A percentile compares a stretch with the other conserved stretches of the same genome.
phyloP scores from a whole-genome alignment of 345 rosid species.

The Eucalyptus curtisii region DNA sequence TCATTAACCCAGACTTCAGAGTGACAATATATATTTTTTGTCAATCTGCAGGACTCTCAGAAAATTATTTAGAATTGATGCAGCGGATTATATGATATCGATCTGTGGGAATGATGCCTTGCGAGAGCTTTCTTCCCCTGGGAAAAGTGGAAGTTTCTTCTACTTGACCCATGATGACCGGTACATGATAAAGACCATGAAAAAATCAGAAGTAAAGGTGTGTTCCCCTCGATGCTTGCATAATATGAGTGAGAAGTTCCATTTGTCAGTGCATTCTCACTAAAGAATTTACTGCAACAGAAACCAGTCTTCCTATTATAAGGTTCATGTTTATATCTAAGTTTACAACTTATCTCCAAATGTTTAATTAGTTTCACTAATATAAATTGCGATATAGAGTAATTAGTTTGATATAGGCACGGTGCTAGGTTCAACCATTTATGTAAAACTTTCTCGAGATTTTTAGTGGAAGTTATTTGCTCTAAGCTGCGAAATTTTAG shows the following conservation, averaged over 20 bases:
- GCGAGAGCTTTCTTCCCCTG: constrained; percentile 96
- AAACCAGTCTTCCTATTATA: neutral
- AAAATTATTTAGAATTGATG: constrained; percentile 81
- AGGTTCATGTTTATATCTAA: neutral
- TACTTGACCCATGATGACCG: constrained; percentile 86
- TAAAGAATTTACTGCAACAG: neutral
- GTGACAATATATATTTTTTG: neutral
- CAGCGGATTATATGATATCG: constrained; percentile 97
- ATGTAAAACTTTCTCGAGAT: neutral
- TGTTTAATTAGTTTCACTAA: neutral
- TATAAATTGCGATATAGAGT: neutral
- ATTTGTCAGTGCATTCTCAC: neutral
- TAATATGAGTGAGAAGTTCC: neutral
- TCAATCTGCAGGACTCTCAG: constrained; percentile 66
- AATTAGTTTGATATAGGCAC: neutral
- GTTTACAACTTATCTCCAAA: neutral
- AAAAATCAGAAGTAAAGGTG: constrained; percentile 93
- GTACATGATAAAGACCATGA: constrained; percentile 98
- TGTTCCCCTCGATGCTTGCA: neutral
- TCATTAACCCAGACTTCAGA: neutral
- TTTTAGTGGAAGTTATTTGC: neutral
- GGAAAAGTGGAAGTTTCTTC: constrained; percentile 97
- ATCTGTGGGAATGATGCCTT: constrained; percentile 94
- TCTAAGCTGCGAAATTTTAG: neutral
- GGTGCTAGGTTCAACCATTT: neutral